Evolutionary conservation across 1,284 basidiomycete species (phyloP).

Genomic region (Tilletia walkeri): DNA sequence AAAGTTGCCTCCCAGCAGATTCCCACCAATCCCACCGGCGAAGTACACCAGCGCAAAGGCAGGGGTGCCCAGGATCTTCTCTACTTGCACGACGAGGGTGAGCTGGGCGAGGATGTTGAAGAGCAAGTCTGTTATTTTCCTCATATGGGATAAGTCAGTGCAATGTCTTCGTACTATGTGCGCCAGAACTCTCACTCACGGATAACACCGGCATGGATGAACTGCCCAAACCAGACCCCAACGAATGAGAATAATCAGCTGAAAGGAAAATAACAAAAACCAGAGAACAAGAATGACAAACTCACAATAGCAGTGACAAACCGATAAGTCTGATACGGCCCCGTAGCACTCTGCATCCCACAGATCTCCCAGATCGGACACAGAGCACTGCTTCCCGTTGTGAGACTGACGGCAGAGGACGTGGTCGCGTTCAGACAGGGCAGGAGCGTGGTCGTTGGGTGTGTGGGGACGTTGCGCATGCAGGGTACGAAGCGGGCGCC

Average conservation of each 20-base stretch:
- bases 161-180: too few relatives aligned
- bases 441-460: constrained; percentile 60
- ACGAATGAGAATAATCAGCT: too few relatives aligned
- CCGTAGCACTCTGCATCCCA: constrained; percentile 66
- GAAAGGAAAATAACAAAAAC: constrained; percentile 63
- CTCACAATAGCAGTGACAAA: constrained; percentile 58
- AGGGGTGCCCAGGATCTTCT: constrained; percentile 63
- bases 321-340: constrained; percentile 83
- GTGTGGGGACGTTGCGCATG: constrained; percentile 66
- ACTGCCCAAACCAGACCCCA: constrained; percentile 63
- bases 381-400: constrained; percentile 52
- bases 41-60: constrained; percentile 81
- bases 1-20: constrained; percentile 77
- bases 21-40: constrained; percentile 80
- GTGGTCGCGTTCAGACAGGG: constrained; percentile 64
- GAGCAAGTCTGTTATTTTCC: constrained; percentile 58
- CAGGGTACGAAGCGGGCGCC: constrained; percentile 85
- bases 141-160: too few relatives aligned
- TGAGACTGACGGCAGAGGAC: constrained; percentile 49
- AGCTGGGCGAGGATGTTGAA: constrained; percentile 87
- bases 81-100: constrained; percentile 72
- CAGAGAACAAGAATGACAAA: constrained; percentile 57
- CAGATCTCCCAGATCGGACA: constrained; percentile 82
- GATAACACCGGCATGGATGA: constrained; percentile 86
- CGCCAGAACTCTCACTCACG: constrained; percentile 58